phyloP scores from a whole-genome alignment of 1,139 yeast genomes.

The Hyphopichia wangnamkhiaoensis region DNA sequence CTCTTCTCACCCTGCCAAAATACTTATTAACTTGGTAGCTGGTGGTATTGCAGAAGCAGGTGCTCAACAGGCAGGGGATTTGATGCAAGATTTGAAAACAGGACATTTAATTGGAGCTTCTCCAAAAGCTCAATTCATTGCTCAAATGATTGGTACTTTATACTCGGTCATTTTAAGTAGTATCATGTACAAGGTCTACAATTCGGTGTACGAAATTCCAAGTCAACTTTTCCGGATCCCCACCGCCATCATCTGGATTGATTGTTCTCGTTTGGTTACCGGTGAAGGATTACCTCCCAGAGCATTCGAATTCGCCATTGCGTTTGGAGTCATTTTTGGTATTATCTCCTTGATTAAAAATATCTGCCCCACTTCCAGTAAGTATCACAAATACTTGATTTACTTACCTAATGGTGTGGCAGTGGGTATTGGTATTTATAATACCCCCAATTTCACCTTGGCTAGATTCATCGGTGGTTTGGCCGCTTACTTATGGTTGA shows the following conservation, averaged over 20 bases:
- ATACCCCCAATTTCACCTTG: slow-evolving; percentile 88
- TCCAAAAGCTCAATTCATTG: slow-evolving; percentile 86
- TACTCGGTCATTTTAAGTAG: slow-evolving; percentile 83
- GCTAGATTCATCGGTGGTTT: slow-evolving; percentile 92
- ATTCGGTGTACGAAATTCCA: slow-evolving; percentile 80
- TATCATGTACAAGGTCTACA: slow-evolving; percentile 79
- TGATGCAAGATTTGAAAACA: slow-evolving; percentile 95
- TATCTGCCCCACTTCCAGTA: slow-evolving; percentile 39
- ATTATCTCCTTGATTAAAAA: slow-evolving; percentile 67
- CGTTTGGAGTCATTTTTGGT: slow-evolving; percentile 70
- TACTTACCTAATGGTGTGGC: slow-evolving; percentile 94
- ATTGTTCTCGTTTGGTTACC: slow-evolving; percentile 88
- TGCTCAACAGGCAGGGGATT: slow-evolving; percentile 97
- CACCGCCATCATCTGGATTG: slow-evolving; percentile 95
- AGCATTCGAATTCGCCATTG: slow-evolving; percentile 64
- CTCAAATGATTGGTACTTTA: slow-evolving; percentile 83
- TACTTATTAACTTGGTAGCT: slow-evolving; percentile 82
- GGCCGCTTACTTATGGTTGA: slow-evolving; percentile 63
- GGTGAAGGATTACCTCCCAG: slow-evolving; percentile 88
- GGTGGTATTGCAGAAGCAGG: slow-evolving; percentile 99
- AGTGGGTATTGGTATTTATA: slow-evolving; percentile 94
- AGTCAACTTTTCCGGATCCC: slow-evolving; percentile 81
- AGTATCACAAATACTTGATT: slow-evolving; percentile 43
- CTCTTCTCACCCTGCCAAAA: slow-evolving; percentile 71
- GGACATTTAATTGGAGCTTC: slow-evolving; percentile 92